A percentile compares a stretch with the other conserved stretches of the same genome.
phyloP scores from a whole-genome alignment of 352 stramenopile species.

The Phytophthora rubi region DNA sequence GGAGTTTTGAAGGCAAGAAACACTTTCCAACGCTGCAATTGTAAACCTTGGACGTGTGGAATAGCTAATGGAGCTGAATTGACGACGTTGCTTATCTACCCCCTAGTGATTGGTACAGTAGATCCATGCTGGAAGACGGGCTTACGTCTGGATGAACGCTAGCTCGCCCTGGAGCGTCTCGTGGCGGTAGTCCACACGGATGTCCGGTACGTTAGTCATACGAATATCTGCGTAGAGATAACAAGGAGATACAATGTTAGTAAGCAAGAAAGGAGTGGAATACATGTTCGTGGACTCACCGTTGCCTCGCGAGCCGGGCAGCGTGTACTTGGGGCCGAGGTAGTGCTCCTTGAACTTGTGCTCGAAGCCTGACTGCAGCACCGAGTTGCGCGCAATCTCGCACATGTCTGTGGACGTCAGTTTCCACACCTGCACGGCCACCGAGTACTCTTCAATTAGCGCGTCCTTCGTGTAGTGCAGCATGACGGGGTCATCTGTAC shows the following conservation, averaged over 20 bases:
- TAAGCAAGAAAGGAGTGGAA: not conserved
- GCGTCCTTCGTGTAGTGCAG: conserved; percentile 99
- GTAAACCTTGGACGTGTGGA: not conserved
- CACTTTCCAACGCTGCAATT: conserved; percentile 11
- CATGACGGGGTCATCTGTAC: conserved; percentile 98
- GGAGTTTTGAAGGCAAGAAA: conserved; percentile 10
- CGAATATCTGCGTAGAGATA: conserved; percentile 76
- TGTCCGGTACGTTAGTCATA: conserved; percentile 95
- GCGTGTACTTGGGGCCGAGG: conserved; percentile 92
- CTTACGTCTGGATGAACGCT: conserved; percentile 74
- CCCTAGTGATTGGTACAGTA: not conserved
- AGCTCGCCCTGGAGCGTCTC: conserved; percentile 81
- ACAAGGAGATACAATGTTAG: conserved; percentile 22
- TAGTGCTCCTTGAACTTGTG: conserved; percentile 98
- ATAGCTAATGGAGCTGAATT: not conserved
- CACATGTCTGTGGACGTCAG: conserved; percentile 97
- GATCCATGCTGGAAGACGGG: conserved; percentile 3
- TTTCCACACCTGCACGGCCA: conserved; percentile 94
- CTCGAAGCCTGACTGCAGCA: conserved; percentile 98
- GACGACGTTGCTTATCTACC: not conserved
- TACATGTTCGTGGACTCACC: conserved; percentile 41
- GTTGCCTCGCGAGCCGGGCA: conserved; percentile 76
- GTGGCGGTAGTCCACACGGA: conserved; percentile 91
- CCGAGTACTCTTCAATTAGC: conserved; percentile 96
- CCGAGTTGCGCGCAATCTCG: conserved; percentile 98